Base-by-base conservation (phyloP, 345 rosid genomes). In the Salix arbutifolia region DNA sequence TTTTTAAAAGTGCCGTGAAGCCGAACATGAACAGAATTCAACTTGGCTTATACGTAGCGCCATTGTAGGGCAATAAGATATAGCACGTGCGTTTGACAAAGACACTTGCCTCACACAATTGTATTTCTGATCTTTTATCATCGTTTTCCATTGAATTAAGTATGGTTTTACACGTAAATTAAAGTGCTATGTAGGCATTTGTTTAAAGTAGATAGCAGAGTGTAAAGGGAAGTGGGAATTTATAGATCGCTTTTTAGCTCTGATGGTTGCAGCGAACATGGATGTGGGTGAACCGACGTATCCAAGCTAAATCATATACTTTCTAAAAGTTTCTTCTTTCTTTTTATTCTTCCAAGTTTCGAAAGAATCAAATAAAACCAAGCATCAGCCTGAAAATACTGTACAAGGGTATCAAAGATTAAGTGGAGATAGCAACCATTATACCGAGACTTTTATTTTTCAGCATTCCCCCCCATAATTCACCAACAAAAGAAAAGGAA, bases 271-370 rank as follows among this genome's bases (percentile, higher is more conserved):
- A 74, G 75, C 81, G 30, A 81, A 74, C 77, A 53, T 70, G 60
- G 16, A 10, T 74, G 64, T 79, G 53, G 83, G 76, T 82, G 75
- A 81, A 69, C 83, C 80, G 77, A 81, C 77, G 79, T 70, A 70
- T 46, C 80, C 76, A 64, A 61, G 74, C 76, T 16, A 56, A 70
- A 33, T 18, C 71, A 3, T 53, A 56, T 28, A 17, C 25, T 42
- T 23, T 14, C 28, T 60, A 17, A 38, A 73, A 3, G n/a, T 65
- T 4, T 33, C 19, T 19, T 33, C 35, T 66, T 48, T 31, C 25
- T 10, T 40, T 74, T 62, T 5, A 19, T 72, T 37, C 37, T 17
- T 71, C 10, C 14, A 14, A 19, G 11, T 4, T 33, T 18, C 5
- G 26, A 73, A 73, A 5, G 17, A 52, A 66, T 42, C 66, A 50